Percentiles rank a stretch among this genome's conserved stretches.
Evolutionary conservation across 345 rosid genomes (phyloP).

Genomic region (Rhodamnia argentea): DNA sequence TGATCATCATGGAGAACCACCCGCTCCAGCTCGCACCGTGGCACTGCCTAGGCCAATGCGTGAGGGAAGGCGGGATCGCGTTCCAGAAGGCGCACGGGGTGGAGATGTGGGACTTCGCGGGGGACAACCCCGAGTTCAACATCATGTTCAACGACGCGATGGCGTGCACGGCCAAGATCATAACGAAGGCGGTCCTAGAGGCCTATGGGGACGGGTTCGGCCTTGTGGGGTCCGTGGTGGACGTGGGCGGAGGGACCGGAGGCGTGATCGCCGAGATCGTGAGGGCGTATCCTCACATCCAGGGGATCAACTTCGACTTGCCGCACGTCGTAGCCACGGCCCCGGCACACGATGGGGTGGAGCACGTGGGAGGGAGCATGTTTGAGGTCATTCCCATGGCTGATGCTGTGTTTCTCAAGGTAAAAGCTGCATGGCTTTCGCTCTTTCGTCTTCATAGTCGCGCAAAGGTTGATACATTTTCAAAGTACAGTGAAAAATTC

Average conservation of each 20-base stretch:
- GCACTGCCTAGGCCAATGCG: slow-evolving; percentile 11
- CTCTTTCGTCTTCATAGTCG: not conserved
- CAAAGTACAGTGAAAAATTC: no score
- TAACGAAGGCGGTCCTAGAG: not conserved
- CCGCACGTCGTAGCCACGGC: slow-evolving; percentile 12
- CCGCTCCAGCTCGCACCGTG: slow-evolving; percentile 8
- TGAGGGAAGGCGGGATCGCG: not conserved
- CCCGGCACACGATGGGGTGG: not conserved
- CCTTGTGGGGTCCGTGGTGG: not conserved
- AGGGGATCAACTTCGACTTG: slow-evolving; percentile 13
- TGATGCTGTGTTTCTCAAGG: slow-evolving; percentile 14
- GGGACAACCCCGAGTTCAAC: not conserved
- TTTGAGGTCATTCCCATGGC: slow-evolving; percentile 13
- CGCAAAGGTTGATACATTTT: no score
- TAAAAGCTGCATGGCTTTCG: not conserved
- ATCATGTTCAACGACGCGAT: slow-evolving; percentile 5
- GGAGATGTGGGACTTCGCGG: slow-evolving; percentile 1
- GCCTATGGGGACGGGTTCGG: slow-evolving; percentile 1
- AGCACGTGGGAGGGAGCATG: slow-evolving; percentile 14
- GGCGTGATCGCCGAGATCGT: not conserved
- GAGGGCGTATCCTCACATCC: slow-evolving; percentile 1
- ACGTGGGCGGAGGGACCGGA: slow-evolving; percentile 18
- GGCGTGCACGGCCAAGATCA: slow-evolving; percentile 6
- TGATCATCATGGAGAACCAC: slow-evolving; percentile 13
- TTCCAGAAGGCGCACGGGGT: slow-evolving; percentile 11